Evolutionary conservation across 2,329 filamentous ascomycete species (phyloP).

Genomic region (Leptographium galeiforme): DNA sequence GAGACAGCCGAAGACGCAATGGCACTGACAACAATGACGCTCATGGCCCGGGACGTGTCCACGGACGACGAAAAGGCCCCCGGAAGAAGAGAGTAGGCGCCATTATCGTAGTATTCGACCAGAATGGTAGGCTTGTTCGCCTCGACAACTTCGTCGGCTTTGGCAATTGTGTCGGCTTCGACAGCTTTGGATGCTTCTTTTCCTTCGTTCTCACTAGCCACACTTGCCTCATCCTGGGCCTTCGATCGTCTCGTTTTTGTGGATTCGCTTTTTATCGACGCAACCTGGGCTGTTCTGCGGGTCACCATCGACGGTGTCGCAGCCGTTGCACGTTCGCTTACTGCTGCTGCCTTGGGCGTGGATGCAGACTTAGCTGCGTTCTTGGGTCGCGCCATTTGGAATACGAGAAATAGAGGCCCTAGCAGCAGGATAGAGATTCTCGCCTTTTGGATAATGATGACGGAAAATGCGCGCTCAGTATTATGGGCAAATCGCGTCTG

Average conservation of each 20-base stretch:
- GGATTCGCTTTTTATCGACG: not conserved
- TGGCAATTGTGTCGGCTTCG: not conserved
- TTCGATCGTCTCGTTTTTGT: not conserved
- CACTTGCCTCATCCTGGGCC: not conserved
- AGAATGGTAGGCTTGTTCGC: not conserved
- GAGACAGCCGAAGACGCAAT: not conserved
- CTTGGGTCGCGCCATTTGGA: not conserved
- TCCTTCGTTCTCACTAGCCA: not conserved
- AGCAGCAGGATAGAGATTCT: no score
- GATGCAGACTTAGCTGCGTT: not conserved
- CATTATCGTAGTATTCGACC: not conserved
- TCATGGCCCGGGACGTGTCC: not conserved
- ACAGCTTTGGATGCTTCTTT: no score
- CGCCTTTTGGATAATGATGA: no score
- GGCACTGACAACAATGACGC: conserved; percentile 1
- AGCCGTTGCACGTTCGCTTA: not conserved
- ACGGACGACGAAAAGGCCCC: conserved; percentile 5
- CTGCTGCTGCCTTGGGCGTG: not conserved
- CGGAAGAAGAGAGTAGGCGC: not conserved
- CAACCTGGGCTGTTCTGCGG: not conserved
- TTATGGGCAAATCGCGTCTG: no score
- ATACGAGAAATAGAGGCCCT: no score
- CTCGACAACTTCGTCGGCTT: no score
- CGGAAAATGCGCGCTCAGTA: no score
- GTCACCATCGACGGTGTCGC: not conserved